Conservation (phyloP, 208 protist genomes). For the Leishmania arabica region DNA sequence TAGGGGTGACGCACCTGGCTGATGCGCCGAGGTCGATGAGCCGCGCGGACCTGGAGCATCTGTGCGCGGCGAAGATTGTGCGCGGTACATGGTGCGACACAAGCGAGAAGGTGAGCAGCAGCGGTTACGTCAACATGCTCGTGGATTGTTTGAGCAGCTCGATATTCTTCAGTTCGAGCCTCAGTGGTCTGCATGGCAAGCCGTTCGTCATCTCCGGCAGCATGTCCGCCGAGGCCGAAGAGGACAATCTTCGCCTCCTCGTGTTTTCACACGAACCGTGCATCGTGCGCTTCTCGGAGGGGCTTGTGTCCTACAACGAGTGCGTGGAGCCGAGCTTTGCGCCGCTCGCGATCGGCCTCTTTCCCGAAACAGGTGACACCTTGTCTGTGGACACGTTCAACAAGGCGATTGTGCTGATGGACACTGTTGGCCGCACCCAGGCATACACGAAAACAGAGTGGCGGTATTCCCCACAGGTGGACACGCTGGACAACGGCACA, state of each 20-base stretch:
- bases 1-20: conserved; percentile 73
- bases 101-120: conserved; percentile 45
- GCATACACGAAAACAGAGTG: conserved; percentile 40
- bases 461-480: conserved; percentile 45
- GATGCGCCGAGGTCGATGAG: conserved; percentile 45
- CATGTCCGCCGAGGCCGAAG: conserved; percentile 41
- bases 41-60: conserved; percentile 61
- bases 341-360: conserved; percentile 63
- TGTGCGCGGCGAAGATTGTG: conserved; percentile 55
- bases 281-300: conserved; percentile 44
- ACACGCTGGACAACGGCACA: conserved; percentile 35
- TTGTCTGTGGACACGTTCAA: conserved; percentile 32
- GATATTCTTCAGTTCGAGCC: conserved; percentile 67
- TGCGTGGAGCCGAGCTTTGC: conserved; percentile 52
- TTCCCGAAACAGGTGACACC: conserved; percentile 36
- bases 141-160: conserved; percentile 64
- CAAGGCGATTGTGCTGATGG: conserved; percentile 57
- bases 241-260: conserved; percentile 56
- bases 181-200: conserved; percentile 58
- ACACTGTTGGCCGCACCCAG: conserved; percentile 60
- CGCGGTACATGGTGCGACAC: conserved; percentile 88
- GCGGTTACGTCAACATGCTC: conserved; percentile 56
- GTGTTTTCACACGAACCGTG: conserved; percentile 77
- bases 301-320: conserved; percentile 56
- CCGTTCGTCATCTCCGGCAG: conserved; percentile 72